Percentiles rank a stretch among this genome's conserved stretches.
Conservation (phyloP, 2,329 filamentous ascomycete genomes). For the Stemphylium beticola region DNA sequence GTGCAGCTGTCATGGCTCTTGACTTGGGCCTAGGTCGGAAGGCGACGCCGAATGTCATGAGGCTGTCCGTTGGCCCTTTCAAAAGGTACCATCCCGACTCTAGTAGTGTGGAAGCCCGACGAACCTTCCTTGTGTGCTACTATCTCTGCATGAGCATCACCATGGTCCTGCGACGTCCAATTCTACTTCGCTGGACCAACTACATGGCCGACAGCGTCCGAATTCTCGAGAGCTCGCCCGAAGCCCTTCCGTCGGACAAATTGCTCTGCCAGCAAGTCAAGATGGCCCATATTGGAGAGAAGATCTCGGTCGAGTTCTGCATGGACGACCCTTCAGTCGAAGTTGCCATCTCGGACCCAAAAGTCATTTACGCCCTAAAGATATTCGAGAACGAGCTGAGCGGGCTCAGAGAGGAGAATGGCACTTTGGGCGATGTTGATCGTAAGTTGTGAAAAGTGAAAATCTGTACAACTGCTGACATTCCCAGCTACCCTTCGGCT, state of each 20-base stretch:
- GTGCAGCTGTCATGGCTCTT: constrained; percentile 80
- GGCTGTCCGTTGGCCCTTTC: constrained; percentile 43
- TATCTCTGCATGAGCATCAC: constrained; percentile 64
- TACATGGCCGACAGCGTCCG: constrained; percentile 69
- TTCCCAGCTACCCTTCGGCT: constrained; percentile 49
- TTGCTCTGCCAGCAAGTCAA: constrained; percentile 64
- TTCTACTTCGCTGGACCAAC: constrained; percentile 65
- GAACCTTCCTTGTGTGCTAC: constrained; percentile 68
- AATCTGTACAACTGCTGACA: constrained; percentile 5
- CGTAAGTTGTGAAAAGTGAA: constrained; percentile 29
- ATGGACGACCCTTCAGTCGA: constrained; percentile 61
- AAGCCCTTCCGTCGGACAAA: constrained; percentile 63
- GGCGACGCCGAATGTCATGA: constrained; percentile 52
- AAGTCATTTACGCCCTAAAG: constrained; percentile 61
- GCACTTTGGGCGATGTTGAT: constrained; percentile 48
- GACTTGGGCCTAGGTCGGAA: constrained; percentile 78
- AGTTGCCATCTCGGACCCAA: constrained; percentile 61
- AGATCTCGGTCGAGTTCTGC: constrained; percentile 62
- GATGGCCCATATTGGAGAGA: constrained; percentile 64
- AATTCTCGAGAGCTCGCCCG: constrained; percentile 61
- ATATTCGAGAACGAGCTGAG: constrained; percentile 61
- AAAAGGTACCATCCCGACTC: constrained; percentile 51
- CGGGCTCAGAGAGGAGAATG: constrained; percentile 40
- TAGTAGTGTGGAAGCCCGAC: constrained; percentile 62
- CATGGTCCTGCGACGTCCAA: constrained; percentile 64